Evolutionary conservation across 257 asterid genomes (phyloP).

Genomic region (Capsicum chinense): DNA sequence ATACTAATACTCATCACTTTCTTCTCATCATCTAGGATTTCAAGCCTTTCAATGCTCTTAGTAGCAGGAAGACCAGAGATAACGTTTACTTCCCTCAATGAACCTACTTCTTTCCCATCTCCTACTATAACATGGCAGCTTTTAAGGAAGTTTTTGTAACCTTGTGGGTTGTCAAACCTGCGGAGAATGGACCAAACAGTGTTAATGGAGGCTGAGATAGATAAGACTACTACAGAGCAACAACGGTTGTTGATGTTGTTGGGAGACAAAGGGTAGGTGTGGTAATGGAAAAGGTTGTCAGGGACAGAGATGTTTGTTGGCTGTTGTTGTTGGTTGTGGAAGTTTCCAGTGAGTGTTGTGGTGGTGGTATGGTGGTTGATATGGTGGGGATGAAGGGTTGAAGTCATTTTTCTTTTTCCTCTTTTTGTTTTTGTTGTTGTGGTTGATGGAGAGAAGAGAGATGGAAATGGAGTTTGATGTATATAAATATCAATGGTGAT

Average conservation of each 20-base stretch:
- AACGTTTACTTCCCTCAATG: constrained; percentile 76
- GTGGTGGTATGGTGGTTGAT: constrained; percentile 43
- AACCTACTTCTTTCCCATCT: constrained; percentile 71
- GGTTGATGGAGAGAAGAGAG: neutral
- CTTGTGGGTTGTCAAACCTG: constrained; percentile 81
- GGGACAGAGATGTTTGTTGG: neutral
- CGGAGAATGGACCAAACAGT: constrained; percentile 82
- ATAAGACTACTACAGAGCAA: constrained; percentile 68
- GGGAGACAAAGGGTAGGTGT: constrained; percentile 59
- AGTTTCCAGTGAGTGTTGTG: constrained; percentile 13
- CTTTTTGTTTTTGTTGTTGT: too few relatives aligned
- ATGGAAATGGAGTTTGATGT: neutral
- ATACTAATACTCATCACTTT: constrained; percentile 77
- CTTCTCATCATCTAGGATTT: constrained; percentile 70
- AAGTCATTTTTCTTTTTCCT: constrained; percentile 39
- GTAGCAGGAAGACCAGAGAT: constrained; percentile 87
- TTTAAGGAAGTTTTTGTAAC: constrained; percentile 72
- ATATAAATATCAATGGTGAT: too few relatives aligned
- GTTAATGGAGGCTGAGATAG: constrained; percentile 55
- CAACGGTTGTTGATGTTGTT: constrained; percentile 50
- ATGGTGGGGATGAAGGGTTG: constrained; percentile 61
- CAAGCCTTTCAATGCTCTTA: constrained; percentile 74
- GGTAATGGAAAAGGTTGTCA: constrained; percentile 52
- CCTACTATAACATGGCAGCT: constrained; percentile 73
- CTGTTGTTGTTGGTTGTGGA: constrained; percentile 28